Evolutionary conservation across 495 filamentous ascomycete genomes (phyloP), one percentile per base, ranked within the genome.

Genomic region (Apiosordaria backusii): DNA sequence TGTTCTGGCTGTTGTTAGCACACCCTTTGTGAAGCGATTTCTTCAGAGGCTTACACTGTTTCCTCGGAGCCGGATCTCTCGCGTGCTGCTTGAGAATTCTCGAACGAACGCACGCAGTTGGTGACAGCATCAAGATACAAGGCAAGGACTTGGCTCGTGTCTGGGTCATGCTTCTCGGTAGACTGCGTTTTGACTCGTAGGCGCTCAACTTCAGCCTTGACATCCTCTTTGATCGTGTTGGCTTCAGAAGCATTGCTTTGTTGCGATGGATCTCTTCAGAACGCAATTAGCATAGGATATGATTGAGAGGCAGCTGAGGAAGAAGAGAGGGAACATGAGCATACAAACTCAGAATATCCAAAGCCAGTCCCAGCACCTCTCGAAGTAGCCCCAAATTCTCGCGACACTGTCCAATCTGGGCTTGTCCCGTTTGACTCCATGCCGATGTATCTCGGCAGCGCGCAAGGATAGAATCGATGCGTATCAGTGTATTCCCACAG

Each of bases 301-400:
- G 6, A 13, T 65, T 22, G 26, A 18, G 29, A 27, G 22, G 1
- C 6, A 50, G 35, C 10, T 57, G 21, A 22, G 4, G 15, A 7
- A 57, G 10, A 40, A 40, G 9, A 45, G 0, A 15, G 26, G 16
- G 9, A 35, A 60, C 63, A 18, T 66, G 9, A 35, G 57, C 63
- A 18, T 66, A 72, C 65, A 75, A 50, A 23, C 27, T 70, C 3
- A 70, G 67, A 5, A 73, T 65, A 10, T 76, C 71, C 6, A 75
- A 60, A 4, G 67, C 69, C 27, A 75, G 57, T 3, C 50, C 66
- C 18, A 76, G 26, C 1, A 67, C 69, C 23, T 66, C 65, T 1
- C 73, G 69, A 35, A 71, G 69, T 5, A 52, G 65, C 15, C 60
- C 66, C 1, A 75, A 29, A 22, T 64, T 65, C 9, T 24, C 58